Conservation (phyloP, 2,329 filamentous ascomycete species). For the Fusarium sp. region DNA sequence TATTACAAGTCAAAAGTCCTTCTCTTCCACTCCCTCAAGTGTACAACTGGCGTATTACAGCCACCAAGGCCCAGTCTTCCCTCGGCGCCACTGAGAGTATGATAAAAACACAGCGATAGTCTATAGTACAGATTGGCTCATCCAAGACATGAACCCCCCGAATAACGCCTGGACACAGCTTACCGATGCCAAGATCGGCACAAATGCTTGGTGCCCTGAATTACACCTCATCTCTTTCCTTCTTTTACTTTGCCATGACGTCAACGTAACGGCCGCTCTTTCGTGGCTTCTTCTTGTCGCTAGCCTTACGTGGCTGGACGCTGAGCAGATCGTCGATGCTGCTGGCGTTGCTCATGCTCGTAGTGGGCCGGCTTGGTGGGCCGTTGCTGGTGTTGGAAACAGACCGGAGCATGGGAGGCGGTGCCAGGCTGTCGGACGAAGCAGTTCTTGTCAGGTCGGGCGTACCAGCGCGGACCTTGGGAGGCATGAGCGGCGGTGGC, state of each 20-base stretch:
- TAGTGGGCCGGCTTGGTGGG: slow-evolving; percentile 75
- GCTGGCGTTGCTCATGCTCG: slow-evolving; percentile 88
- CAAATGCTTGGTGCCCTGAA: slow-evolving; percentile 13
- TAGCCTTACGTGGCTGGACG: slow-evolving; percentile 71
- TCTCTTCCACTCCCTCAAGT: slow-evolving; percentile 17
- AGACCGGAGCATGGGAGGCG: slow-evolving; percentile 56
- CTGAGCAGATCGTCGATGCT: slow-evolving; percentile 93
- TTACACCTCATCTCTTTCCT: slow-evolving; percentile 7
- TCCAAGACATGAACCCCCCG: slow-evolving; percentile 30
- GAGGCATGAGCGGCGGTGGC: slow-evolving; percentile 45
- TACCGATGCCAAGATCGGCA: slow-evolving; percentile 15
- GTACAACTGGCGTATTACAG: slow-evolving; percentile 30
- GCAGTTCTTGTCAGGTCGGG: slow-evolving; percentile 47
- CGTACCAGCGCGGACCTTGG: slow-evolving; percentile 41
- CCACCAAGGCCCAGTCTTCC: slow-evolving; percentile 17
- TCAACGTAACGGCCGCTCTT: slow-evolving; percentile 92
- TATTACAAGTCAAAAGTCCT: slow-evolving; percentile 32
- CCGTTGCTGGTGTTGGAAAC: slow-evolving; percentile 57
- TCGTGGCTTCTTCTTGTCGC: slow-evolving; percentile 70
- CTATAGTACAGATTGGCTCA: slow-evolving; percentile 40
- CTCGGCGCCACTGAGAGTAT: slow-evolving; percentile 21
- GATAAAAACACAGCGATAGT: slow-evolving; percentile 32
- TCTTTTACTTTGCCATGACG: slow-evolving; percentile 78
- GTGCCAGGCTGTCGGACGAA: slow-evolving; percentile 50
- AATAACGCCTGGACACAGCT: slow-evolving; percentile 32